Percentiles rank a stretch among this genome's conserved stretches.
Evolutionary conservation across 192 early-diverging fungal genomes (phyloP).

Genomic region (Coemansia erecta): DNA sequence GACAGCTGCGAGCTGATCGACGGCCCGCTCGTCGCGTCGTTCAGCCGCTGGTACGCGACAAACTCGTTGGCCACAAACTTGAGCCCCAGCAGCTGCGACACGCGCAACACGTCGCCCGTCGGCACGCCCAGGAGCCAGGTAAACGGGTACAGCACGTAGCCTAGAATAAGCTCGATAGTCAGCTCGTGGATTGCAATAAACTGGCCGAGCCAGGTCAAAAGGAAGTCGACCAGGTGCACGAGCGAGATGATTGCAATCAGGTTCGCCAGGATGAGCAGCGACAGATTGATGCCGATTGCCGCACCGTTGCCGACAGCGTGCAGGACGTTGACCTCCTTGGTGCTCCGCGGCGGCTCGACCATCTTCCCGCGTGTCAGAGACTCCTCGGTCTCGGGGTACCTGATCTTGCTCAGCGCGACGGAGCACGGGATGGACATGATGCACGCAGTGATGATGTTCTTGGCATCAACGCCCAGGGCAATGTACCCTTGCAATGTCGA

Average conservation of each 20-base stretch:
- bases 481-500: conserved; percentile 77
- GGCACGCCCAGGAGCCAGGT: conserved; percentile 71
- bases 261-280: conserved; percentile 70
- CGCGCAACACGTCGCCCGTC: conserved; percentile 50
- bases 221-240: conserved; percentile 64
- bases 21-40: conserved; percentile 11
- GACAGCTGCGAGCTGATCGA: conserved; percentile 43
- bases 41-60: conserved; percentile 65
- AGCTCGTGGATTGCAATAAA: conserved; percentile 59
- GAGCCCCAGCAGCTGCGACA: conserved; percentile 66
- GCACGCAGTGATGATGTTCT: conserved; percentile 76
- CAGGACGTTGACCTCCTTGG: conserved; percentile 70
- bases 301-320: conserved; percentile 84
- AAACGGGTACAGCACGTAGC: conserved; percentile 77
- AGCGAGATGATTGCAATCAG: conserved; percentile 76
- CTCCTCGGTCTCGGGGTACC: conserved; percentile 80
- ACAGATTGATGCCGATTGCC: conserved; percentile 74
- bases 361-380: conserved; percentile 73
- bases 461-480: conserved; percentile 62
- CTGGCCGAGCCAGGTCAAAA: conserved; percentile 70
- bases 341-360: conserved; percentile 54
- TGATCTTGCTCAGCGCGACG: conserved; percentile 80
- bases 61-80: conserved; percentile 90
- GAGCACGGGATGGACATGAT: conserved; percentile 90
- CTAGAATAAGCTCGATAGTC: conserved; percentile 67